phyloP scores from a whole-genome alignment of 805 yeast genomes.

The Kodamaea nitidulidarum region DNA sequence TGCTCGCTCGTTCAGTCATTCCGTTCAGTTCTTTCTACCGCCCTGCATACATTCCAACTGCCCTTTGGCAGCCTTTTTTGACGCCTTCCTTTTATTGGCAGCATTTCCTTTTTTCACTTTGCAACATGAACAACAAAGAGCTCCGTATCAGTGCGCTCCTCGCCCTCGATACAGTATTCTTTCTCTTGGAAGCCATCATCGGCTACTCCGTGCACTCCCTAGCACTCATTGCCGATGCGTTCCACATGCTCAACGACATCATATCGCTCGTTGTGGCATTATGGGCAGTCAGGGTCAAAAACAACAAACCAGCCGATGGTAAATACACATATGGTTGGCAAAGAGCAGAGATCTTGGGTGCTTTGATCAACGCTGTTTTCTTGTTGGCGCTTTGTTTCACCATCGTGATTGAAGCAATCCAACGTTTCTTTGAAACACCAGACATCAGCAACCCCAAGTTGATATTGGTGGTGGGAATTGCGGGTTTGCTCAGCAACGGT shows the following conservation, averaged over 20 bases:
- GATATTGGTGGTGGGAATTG: constrained; percentile 74
- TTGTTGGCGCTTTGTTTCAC: constrained; percentile 88
- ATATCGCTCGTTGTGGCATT: constrained; percentile 84
- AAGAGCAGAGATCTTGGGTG: constrained; percentile 95
- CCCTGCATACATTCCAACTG: too few relatives aligned
- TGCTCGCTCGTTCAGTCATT: too few relatives aligned
- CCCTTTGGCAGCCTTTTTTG: too few relatives aligned
- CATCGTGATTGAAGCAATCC: constrained; percentile 87
- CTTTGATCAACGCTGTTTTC: constrained; percentile 89
- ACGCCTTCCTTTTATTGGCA: too few relatives aligned
- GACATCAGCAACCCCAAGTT: constrained; percentile 77
- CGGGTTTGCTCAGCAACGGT: constrained; percentile 79
- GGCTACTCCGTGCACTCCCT: constrained; percentile 92
- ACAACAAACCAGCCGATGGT: constrained; percentile 74
- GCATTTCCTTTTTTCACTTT: not conserved
- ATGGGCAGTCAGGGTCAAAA: constrained; percentile 94
- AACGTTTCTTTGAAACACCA: constrained; percentile 79
- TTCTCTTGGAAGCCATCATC: constrained; percentile 76
- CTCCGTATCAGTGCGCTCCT: constrained; percentile 67
- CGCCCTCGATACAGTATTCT: constrained; percentile 74
- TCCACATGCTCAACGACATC: constrained; percentile 96
- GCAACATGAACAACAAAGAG: constrained; percentile 52
- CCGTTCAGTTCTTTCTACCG: too few relatives aligned
- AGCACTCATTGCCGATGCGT: constrained; percentile 93
- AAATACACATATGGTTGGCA: constrained; percentile 97